Base-by-base conservation (phyloP, 2,329 filamentous ascomycete species). In the Phaeosphaeria sp. region DNA sequence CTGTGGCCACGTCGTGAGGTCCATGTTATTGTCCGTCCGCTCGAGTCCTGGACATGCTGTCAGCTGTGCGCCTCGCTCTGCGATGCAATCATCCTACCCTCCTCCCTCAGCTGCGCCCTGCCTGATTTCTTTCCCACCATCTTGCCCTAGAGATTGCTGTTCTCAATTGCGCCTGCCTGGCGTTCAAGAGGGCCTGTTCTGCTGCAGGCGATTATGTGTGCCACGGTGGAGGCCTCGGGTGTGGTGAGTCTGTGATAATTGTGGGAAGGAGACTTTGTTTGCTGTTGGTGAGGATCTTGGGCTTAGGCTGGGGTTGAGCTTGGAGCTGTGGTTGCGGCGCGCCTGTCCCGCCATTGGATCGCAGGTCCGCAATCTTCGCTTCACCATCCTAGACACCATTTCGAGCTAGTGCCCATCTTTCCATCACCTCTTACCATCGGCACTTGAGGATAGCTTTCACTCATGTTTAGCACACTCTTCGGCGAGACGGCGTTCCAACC, bases 1-100 rank as follows among this genome's bases (percentile, higher is more conserved):
- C 73, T 95, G 90, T 10, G 95, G 94, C 94, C 95, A 99, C 77
- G 86, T 96, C 48, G 93, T 91, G 74, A 95, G 87, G 74, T 93
- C 95, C 90, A 99, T 94, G 80, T 94, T 93, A 86, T 99, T 99
- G 83, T 99, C 95, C 59, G 95, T 98, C 75, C 94, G 87, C 81
- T 96, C 92, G 64, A 99, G 88, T 65, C 95, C 94, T 97, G 75
- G 22, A 46, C 18, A 18, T 23, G 20, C 49, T 51, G 60, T 71
- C 36, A 64, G 60, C 50, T 50, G 20, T 42, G 41, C 47, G 3
- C 43, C 33, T 18, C 47, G 42, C 33, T n/a, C 27, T 50, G 41
- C 21, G 43, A 22, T 41, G 58, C 68, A n/a, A 39, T 13, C 36
- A n/a, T 39, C 69, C 21, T 76, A 82, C 81, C 81, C 72, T 90